A percentile compares a stretch with the other conserved stretches of the same genome.
phyloP scores from a whole-genome alignment of 108 stramenopile genomes.

The Fragilaria crotonensis region DNA sequence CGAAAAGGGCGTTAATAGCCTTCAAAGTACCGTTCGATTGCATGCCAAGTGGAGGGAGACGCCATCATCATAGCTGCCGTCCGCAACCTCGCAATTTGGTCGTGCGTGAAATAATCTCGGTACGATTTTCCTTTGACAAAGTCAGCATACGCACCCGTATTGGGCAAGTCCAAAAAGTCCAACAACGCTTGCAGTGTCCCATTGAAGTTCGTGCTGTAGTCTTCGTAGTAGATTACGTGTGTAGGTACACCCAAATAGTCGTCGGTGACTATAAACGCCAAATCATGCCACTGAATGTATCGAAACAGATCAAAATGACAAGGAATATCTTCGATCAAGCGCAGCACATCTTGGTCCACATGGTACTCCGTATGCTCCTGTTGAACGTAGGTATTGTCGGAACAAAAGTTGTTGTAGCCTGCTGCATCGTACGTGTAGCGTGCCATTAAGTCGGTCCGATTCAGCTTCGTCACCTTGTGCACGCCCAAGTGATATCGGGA shows the following conservation, averaged over 20 bases:
- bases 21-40: constrained; percentile 3
- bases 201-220: constrained; percentile 26
- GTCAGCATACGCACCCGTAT: constrained; percentile 10
- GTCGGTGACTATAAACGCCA: constrained; percentile 45
- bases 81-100: constrained; percentile 15
- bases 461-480: background rate
- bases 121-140: constrained; percentile 43
- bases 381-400: background rate
- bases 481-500: constrained; percentile 39
- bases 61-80: background rate
- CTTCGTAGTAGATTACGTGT: constrained; percentile 47
- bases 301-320: constrained; percentile 39
- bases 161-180: constrained; percentile 18
- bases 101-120: constrained; percentile 29
- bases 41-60: constrained; percentile 2
- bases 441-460: constrained; percentile 5
- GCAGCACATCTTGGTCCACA: constrained; percentile 2
- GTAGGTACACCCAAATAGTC: constrained; percentile 38
- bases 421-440: constrained; percentile 5
- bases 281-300: constrained; percentile 68
- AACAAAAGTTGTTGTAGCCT: constrained; percentile 24
- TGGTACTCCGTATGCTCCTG: background rate
- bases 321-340: constrained; percentile 5
- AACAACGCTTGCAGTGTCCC: constrained; percentile 13
- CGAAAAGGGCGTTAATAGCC: too few relatives aligned